These are phyloP conservation scores for Penicillium olsonii DNA, from an alignment of 2,329 filamentous ascomycete genomes.

Conservation along the genomic window DNA sequence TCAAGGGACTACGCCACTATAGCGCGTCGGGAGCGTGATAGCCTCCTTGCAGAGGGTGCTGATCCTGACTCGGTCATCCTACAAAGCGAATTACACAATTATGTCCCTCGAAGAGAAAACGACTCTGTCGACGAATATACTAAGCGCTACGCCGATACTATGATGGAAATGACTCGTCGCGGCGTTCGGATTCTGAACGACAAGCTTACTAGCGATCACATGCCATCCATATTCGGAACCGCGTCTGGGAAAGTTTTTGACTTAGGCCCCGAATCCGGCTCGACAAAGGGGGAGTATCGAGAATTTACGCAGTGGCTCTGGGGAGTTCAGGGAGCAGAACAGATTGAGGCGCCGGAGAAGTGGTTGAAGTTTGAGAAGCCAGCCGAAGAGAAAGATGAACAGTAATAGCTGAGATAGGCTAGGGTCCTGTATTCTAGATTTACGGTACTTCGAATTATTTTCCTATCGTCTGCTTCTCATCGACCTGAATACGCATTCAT, in stretches of 20 bases:
- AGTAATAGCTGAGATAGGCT: not conserved
- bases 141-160: not conserved
- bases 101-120: not conserved
- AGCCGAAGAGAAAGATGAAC: not conserved
- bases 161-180: not conserved
- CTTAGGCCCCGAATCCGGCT: not conserved
- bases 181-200: not conserved
- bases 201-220: not conserved
- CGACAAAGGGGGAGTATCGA: not conserved
- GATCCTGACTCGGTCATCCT: not conserved
- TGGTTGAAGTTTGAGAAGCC: conserved; percentile 1
- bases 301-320: conserved; percentile 1
- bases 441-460: not conserved
- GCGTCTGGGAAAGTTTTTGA: not conserved
- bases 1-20: not conserved
- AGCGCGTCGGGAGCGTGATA: not conserved
- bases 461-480: not conserved
- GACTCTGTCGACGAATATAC: not conserved
- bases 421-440: not conserved
- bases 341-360: conserved; percentile 1
- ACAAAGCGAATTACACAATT: not conserved
- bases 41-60: not conserved
- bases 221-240: not conserved
- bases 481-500: not conserved
- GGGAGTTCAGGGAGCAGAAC: not conserved